Base-by-base conservation (phyloP, 257 asterid species). In the Anisodus tanguticus region DNA sequence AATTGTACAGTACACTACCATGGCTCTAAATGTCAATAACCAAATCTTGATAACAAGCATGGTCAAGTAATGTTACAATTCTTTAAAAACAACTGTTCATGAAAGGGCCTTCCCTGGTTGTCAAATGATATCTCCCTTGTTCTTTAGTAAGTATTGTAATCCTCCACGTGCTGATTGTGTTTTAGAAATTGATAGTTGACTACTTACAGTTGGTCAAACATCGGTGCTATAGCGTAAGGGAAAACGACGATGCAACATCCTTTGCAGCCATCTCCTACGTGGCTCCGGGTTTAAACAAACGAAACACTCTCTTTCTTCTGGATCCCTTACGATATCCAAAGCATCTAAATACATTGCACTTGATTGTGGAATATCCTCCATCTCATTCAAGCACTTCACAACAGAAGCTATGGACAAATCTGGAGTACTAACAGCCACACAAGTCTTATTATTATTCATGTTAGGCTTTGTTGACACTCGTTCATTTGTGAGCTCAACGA, bases 301-400 rank as follows among this genome's bases (percentile, higher is more conserved):
- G 63, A 96, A 93, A 26, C 97, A 92, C 91, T 97, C 98, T 81
- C 98, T 88, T 67, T 94, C 95, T 45, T 91, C 91, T 1, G 86
- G 94, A 83, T 91, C 97, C 90, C 91, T 92, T 85, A 92, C 79
- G 63, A 97, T 88, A 88, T 97, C 98, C 35, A 97, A 86, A 17
- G 98, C 99, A 86, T 97, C 99, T 51, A 97, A 85, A 88, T 93
- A 97, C 97, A 95, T 93, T 72, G 93, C 97, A 60, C 99, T 93
- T 15, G 98, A 86, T 87, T 90, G 93, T 1, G 94, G 91, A 17
- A 97, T 93, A 83, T 95, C 98, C 86, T 88, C 93, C 92, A 94
- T 90, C 85, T 93, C 97, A 57, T 91, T 97, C 95, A 97, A 89
- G 85, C 92, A 90, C 90, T 58, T 95, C 1, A 97, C 78, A 79